Conservation (phyloP, 2,329 filamentous ascomycete species). For the Aspergillus jensenii region DNA sequence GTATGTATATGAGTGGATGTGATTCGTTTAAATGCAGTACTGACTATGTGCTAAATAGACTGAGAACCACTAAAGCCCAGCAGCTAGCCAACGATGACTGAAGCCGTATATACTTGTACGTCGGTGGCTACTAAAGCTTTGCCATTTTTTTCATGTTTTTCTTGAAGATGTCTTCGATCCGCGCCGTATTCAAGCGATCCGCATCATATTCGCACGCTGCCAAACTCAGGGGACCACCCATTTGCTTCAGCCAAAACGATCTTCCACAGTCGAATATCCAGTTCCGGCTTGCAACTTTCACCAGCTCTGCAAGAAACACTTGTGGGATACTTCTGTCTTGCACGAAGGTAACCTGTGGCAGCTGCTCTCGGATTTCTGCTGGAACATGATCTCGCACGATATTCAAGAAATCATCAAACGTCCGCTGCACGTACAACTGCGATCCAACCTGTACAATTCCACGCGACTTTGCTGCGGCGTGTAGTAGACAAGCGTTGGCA, state of each 20-base stretch:
- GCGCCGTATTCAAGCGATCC: conserved; percentile 22
- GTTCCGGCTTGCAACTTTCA: conserved; percentile 32
- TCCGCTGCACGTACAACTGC: conserved; percentile 28
- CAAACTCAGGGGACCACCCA: conserved; percentile 30
- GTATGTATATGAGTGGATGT: background rate
- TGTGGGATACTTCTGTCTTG: conserved; percentile 27
- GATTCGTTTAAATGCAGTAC: background rate
- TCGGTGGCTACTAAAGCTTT: conserved; percentile 16
- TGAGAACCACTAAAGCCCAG: background rate
- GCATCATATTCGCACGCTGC: conserved; percentile 24
- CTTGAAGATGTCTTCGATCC: conserved; percentile 23
- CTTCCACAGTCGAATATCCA: conserved; percentile 34
- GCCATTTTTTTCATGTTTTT: conserved; percentile 17
- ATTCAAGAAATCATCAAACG: conserved; percentile 28
- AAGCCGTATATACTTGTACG: background rate
- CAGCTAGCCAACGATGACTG: background rate
- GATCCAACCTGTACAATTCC: conserved; percentile 32
- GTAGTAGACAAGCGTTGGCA: conserved; percentile 32
- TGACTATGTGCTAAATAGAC: background rate
- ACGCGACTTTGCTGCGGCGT: conserved; percentile 28
- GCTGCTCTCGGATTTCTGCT: conserved; percentile 19
- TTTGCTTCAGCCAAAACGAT: conserved; percentile 33
- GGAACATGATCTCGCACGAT: conserved; percentile 21
- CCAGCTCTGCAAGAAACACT: conserved; percentile 32
- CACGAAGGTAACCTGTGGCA: conserved; percentile 29